phyloP scores from a whole-genome alignment of 805 yeast genomes.

The Cyberlindnera suaveolens region DNA sequence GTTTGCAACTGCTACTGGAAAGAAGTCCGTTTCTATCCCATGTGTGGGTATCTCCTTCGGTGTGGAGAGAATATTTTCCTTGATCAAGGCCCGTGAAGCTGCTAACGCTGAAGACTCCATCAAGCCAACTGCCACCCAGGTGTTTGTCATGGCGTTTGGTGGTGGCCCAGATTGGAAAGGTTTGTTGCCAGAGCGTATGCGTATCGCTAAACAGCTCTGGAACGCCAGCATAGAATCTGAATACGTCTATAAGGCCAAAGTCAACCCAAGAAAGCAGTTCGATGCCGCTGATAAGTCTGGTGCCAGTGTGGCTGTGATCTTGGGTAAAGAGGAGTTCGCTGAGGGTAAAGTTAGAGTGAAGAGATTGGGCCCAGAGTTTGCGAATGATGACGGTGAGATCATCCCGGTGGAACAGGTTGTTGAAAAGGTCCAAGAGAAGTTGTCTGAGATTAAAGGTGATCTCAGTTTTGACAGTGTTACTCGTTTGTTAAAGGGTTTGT shows the following conservation, averaged over 20 bases:
- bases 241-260: constrained; percentile 87
- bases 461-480: constrained; percentile 62
- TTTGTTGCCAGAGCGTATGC: constrained; percentile 86
- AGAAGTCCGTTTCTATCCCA: constrained; percentile 75
- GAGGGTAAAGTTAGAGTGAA: constrained; percentile 82
- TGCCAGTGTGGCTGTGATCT: constrained; percentile 81
- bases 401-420: constrained; percentile 59
- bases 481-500: constrained; percentile 41
- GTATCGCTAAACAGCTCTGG: constrained; percentile 80
- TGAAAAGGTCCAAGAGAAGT: constrained; percentile 41
- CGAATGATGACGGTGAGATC: constrained; percentile 81
- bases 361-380: constrained; percentile 81
- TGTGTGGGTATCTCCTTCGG: constrained; percentile 98
- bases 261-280: constrained; percentile 92
- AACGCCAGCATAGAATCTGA: constrained; percentile 83
- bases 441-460: constrained; percentile 38
- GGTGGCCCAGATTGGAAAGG: constrained; percentile 98
- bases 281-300: constrained; percentile 97
- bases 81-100: constrained; percentile 71
- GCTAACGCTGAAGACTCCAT: constrained; percentile 46
- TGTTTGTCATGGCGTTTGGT: constrained; percentile 95
- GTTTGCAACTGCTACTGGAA: constrained; percentile 82
- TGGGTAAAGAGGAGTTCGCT: constrained; percentile 87
- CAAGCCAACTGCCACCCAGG: constrained; percentile 86
- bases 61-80: constrained; percentile 88